Evolutionary conservation across 352 stramenopile species (phyloP), one percentile per base, ranked within the genome.

Genomic region (Globisporangium orthogonon): DNA sequence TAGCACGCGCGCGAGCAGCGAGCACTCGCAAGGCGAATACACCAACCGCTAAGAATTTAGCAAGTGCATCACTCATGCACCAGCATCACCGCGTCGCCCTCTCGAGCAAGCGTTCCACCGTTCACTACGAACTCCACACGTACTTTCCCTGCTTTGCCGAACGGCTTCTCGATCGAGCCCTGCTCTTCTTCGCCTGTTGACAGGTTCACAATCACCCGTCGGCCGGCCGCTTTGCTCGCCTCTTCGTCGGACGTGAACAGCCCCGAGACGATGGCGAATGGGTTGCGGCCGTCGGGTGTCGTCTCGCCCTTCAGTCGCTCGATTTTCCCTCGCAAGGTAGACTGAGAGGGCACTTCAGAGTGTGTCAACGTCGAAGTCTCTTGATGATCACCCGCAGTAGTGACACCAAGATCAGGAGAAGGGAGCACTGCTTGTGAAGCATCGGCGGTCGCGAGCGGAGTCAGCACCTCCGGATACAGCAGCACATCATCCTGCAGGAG

Each of bases 71-170:
- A 48, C 43, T n/a, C 43, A 7, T 7, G 44, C 14, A 13, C 4
- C 44, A 49, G 44, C n/a, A 4, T 15, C n/a, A 49, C 44, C 10
- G 60, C 59, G 28, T 83, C 73, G 18, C 74, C 74, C 2, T 74
- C 58, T 56, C 83, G 73, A 0, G 66, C 78, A 5, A 59, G 56
- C 11, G 81, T 91, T 9, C 81, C 81, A 15, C 71, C 72, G 45
- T 66, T 67, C 2, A 10, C 44, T 30, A 58, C 33, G 50, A 89
- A 89, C 7, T 60, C 45, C 11, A 90, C 69, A 17, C 83, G 76
- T 4, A 92, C 74, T 57, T 92, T 90, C 10, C 83, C 83, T 31
- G 76, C 79, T 45, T 90, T 92, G 3, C 83, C 83, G 46, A 92
- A 92, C 17, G 78, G 70, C 44, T 86, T 88, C 31, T 89, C 78